Percentiles rank a stretch among this genome's conserved stretches.
phyloP scores from a whole-genome alignment of 768 basidiomycete genomes.

The Pleurotus salmoneostramineus region DNA sequence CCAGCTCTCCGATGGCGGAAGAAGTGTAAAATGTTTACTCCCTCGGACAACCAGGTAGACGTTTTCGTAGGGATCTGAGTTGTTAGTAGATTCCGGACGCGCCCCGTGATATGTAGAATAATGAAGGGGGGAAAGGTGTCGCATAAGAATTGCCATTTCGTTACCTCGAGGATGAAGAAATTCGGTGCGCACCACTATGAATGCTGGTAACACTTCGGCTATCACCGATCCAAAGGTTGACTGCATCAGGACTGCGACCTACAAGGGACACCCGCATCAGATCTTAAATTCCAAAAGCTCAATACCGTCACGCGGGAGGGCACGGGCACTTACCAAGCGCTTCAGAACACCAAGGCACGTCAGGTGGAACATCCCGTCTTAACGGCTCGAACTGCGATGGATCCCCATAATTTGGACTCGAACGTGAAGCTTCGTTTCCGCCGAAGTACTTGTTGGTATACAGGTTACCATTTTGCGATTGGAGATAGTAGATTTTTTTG shows the following conservation, averaged over 20 bases:
- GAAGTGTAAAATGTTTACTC: constrained; percentile 77
- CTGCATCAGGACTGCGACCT: constrained; percentile 78
- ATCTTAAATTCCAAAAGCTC: background rate
- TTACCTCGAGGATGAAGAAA: too few species aligned
- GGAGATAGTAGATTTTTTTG: constrained; percentile 62
- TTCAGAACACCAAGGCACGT: constrained; percentile 72
- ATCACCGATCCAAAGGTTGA: constrained; percentile 92
- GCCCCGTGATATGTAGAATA: background rate
- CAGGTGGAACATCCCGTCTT: constrained; percentile 60
- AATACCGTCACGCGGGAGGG: background rate
- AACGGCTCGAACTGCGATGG: constrained; percentile 61
- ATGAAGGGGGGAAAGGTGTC: background rate
- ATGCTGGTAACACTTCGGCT: constrained; percentile 74
- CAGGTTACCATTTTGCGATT: constrained; percentile 91
- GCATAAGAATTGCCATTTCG: too few species aligned
- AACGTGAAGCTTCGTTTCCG: constrained; percentile 1
- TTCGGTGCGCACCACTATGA: constrained; percentile 63
- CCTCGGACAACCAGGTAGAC: constrained; percentile 87
- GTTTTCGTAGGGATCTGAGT: constrained; percentile 88
- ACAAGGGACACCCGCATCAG: constrained; percentile 1
- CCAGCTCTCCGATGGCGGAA: constrained; percentile 89
- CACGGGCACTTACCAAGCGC: constrained; percentile 58
- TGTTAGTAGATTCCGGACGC: background rate
- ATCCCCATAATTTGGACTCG: constrained; percentile 16
- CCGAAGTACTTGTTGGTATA: constrained; percentile 46